phyloP scores from a whole-genome alignment of 805 yeast genomes.

The Metschnikowia rubicola region DNA sequence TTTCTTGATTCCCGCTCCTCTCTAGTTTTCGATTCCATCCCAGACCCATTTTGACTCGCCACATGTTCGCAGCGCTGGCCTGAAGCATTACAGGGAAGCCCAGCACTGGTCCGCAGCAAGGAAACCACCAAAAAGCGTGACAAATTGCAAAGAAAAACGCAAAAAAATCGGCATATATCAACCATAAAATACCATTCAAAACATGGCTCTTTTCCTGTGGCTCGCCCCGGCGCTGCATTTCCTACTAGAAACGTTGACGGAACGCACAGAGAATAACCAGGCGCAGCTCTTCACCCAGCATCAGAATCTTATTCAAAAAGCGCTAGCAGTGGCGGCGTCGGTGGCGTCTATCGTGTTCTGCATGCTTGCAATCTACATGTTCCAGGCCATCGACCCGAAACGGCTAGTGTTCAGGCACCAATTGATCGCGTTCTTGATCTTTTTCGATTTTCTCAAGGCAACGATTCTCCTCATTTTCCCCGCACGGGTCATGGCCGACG shows the following conservation, averaged over 20 bases:
- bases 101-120: too few species aligned
- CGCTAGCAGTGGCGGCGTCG: slow-evolving; percentile 38
- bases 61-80: too few species aligned
- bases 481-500: slow-evolving; percentile 45
- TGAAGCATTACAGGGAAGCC: too few species aligned
- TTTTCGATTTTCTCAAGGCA: slow-evolving; percentile 75
- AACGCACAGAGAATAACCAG: slow-evolving; percentile 22
- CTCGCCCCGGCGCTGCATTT: neutral
- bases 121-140: too few species aligned
- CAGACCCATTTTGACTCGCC: too few species aligned
- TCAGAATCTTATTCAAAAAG: slow-evolving; percentile 31
- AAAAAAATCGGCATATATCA: neutral
- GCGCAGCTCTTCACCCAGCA: slow-evolving; percentile 26
- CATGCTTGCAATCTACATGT: slow-evolving; percentile 56
- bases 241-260: slow-evolving; percentile 7
- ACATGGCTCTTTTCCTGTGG: slow-evolving; percentile 2
- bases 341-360: slow-evolving; percentile 44
- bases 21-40: too few species aligned
- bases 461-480: slow-evolving; percentile 67
- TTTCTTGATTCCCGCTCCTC: too few species aligned
- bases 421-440: slow-evolving; percentile 62
- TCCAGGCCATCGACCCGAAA: slow-evolving; percentile 61
- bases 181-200: neutral
- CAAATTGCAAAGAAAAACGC: too few species aligned
- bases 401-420: slow-evolving; percentile 65